A percentile compares a stretch with the other conserved stretches of the same genome.
Evolutionary conservation across 1,284 basidiomycete species (phyloP).

Genomic region (Ustilago vetiveriae): DNA sequence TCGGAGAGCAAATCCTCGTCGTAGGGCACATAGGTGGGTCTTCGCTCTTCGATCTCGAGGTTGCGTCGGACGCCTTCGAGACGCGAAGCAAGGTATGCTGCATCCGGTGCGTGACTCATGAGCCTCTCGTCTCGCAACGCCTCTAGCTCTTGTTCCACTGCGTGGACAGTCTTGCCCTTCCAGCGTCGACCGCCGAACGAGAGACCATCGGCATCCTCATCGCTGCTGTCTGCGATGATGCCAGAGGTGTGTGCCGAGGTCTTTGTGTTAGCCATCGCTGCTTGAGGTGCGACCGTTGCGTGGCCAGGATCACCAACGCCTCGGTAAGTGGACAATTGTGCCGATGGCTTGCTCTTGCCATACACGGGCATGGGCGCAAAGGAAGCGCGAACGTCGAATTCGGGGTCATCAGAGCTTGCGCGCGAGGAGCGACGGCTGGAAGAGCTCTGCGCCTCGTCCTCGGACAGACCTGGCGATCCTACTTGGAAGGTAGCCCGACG

Average conservation of each 20-base stretch:
- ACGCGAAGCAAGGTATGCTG: constrained; percentile 57
- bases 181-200: constrained; percentile 49
- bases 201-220: constrained; percentile 41
- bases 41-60: constrained; percentile 52
- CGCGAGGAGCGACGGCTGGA: constrained; percentile 23
- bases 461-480: constrained; percentile 44
- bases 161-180: constrained; percentile 63
- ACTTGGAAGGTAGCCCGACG: constrained; percentile 42
- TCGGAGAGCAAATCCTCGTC: constrained; percentile 43
- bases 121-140: constrained; percentile 52
- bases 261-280: neutral
- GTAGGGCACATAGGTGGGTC: constrained; percentile 46
- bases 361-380: constrained; percentile 55
- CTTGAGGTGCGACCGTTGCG: neutral
- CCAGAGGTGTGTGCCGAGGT: neutral
- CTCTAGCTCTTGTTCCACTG: constrained; percentile 61
- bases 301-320: constrained; percentile 21
- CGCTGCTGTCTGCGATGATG: constrained; percentile 10
- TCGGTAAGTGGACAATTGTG: constrained; percentile 5
- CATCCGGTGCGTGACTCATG: constrained; percentile 61
- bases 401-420: constrained; percentile 29
- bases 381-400: constrained; percentile 55
- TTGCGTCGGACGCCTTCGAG: constrained; percentile 57
- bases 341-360: constrained; percentile 18
- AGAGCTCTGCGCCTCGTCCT: constrained; percentile 19